Percentiles rank a stretch among this genome's conserved stretches.
Evolutionary conservation across 257 asterid genomes (phyloP).

Genomic region (Primulina eburnea): DNA sequence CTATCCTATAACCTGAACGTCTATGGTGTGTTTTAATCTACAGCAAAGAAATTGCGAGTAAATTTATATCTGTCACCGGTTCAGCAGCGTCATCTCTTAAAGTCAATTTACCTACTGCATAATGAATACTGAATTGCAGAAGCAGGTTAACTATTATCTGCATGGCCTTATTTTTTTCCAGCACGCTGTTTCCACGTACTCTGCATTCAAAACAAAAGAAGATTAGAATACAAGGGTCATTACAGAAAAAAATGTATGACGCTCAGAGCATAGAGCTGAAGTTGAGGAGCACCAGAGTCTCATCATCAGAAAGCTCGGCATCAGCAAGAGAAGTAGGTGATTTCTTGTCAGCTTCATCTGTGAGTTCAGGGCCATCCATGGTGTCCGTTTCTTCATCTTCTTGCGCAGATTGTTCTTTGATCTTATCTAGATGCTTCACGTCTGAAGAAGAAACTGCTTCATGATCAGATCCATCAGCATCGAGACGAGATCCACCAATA

Average conservation of each 20-base stretch:
- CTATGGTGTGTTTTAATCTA: conserved; percentile 31
- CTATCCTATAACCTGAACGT: conserved; percentile 20
- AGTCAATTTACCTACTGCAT: conserved; percentile 7
- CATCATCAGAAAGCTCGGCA: conserved; percentile 69
- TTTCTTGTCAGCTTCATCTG: conserved; percentile 28
- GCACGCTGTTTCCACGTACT: conserved; percentile 72
- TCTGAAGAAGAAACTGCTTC: conserved; percentile 60
- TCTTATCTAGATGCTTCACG: conserved; percentile 35
- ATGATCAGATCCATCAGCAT: conserved; percentile 38
- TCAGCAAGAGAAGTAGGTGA: conserved; percentile 37
- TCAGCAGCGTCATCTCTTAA: conserved; percentile 14
- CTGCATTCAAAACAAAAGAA: conserved; percentile 43
- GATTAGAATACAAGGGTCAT: conserved; percentile 17
- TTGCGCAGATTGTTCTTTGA: conserved; percentile 42
- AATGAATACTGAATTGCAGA: conserved; percentile 21
- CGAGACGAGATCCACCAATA: conserved; percentile 34
- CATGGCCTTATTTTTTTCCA: conserved; percentile 52
- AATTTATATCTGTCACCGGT: conserved; percentile 25
- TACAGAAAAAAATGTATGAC: neutral
- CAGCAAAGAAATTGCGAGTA: conserved; percentile 6
- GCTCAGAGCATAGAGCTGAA: neutral
- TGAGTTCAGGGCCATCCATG: conserved; percentile 30
- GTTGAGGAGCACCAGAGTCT: conserved; percentile 67
- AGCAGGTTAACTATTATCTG: conserved; percentile 21
- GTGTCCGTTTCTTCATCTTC: conserved; percentile 38